Percentiles rank a stretch among this genome's conserved stretches.
These are phyloP conservation scores for Tricholomella constricta DNA, from an alignment of 768 basidiomycete species.

Conservation along the genomic window DNA sequence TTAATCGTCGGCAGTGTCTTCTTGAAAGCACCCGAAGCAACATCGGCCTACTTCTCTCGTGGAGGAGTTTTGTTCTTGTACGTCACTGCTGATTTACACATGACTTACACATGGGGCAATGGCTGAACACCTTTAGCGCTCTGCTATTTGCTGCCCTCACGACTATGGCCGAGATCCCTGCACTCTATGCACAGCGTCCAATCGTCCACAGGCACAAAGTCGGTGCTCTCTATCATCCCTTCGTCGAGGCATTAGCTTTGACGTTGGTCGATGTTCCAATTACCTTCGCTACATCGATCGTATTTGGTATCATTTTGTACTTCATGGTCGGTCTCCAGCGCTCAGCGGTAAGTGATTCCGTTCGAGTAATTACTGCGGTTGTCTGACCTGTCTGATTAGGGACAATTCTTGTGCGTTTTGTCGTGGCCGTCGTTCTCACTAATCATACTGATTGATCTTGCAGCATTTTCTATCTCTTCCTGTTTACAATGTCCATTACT, in stretches of 20 bases:
- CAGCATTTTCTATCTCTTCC: conserved; percentile 61
- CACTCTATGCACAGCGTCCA: conserved; percentile 60
- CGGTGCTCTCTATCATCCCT: conserved; percentile 54
- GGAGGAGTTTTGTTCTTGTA: conserved; percentile 85
- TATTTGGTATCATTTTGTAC: conserved; percentile 56
- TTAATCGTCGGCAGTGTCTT: conserved; percentile 67
- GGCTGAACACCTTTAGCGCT: conserved; percentile 11
- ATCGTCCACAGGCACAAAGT: conserved; percentile 58
- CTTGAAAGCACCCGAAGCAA: conserved; percentile 53
- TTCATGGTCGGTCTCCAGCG: conserved; percentile 63
- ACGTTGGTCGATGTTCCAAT: conserved; percentile 66
- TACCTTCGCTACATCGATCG: conserved; percentile 46
- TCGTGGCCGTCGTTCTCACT: background rate
- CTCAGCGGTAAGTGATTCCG: conserved; percentile 31
- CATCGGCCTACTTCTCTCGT: conserved; percentile 68
- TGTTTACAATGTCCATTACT: conserved; percentile 56
- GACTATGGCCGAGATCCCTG: conserved; percentile 25
- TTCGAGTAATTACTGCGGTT: background rate
- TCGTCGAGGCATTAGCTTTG: conserved; percentile 42
- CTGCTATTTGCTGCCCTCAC: conserved; percentile 8
- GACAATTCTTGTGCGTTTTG: conserved; percentile 64
- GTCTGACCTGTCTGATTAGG: conserved; percentile 3
- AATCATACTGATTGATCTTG: background rate
- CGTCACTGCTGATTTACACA: conserved; percentile 26
- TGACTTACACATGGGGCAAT: conserved; percentile 7